A percentile compares a stretch with the other conserved stretches of the same genome.
Conservation (phyloP, 2,329 filamentous ascomycete genomes). For the Albifimbria verrucaria region DNA sequence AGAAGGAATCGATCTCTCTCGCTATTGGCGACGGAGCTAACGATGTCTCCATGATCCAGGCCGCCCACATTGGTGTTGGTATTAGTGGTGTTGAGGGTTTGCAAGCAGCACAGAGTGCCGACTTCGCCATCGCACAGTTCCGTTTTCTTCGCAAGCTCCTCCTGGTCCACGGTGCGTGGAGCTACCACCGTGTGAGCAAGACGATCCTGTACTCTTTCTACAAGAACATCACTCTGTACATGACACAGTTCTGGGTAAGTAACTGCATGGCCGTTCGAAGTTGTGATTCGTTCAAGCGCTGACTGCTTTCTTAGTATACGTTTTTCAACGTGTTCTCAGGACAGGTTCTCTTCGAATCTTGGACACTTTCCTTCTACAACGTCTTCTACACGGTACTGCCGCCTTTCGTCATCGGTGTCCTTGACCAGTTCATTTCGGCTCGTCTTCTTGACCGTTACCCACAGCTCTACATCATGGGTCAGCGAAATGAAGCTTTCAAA, state of each 20-base stretch:
- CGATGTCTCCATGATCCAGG: constrained; percentile 99
- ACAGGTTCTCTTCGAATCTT: constrained; percentile 97
- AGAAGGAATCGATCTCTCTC: constrained; percentile 85
- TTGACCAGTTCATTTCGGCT: constrained; percentile 96
- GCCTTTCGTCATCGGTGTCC: constrained; percentile 90
- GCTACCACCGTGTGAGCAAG: constrained; percentile 94
- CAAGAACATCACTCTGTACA: constrained; percentile 97
- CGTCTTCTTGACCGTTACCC: constrained; percentile 92
- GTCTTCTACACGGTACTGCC: constrained; percentile 95
- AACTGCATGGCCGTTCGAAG: background rate
- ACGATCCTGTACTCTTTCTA: constrained; percentile 98
- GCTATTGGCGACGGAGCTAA: constrained; percentile 98
- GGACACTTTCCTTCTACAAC: constrained; percentile 99
- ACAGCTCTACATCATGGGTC: constrained; percentile 89
- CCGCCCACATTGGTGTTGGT: constrained; percentile 94
- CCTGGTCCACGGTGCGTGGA: constrained; percentile 94
- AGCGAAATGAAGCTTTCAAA: constrained; percentile 90
- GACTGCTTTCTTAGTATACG: constrained; percentile 63
- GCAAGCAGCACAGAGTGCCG: constrained; percentile 90
- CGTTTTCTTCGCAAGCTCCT: constrained; percentile 90
- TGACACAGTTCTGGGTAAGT: constrained; percentile 98
- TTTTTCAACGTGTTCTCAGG: constrained; percentile 99
- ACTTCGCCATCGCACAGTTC: constrained; percentile 95
- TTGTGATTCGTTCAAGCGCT: constrained; percentile 10
- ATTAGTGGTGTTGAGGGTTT: constrained; percentile 97